Conservation (phyloP, 179 eudicot genomes). For the Sideroxylon spinosum region DNA sequence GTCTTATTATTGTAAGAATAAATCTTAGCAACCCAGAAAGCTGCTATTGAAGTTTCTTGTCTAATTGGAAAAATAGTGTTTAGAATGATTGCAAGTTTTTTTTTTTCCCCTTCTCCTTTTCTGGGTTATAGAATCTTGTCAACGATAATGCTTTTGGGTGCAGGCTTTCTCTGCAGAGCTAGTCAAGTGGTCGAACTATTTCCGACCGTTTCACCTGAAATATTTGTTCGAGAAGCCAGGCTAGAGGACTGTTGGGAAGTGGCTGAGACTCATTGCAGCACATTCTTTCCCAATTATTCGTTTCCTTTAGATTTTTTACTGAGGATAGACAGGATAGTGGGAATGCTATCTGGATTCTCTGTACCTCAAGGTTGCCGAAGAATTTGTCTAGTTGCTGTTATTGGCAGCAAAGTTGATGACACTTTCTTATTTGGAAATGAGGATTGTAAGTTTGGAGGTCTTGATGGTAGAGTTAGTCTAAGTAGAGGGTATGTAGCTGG, state of each 20-base stretch:
- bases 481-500: conserved; percentile 78
- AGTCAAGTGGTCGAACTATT: conserved; percentile 79
- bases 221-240: conserved; percentile 90
- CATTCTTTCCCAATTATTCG: conserved; percentile 88
- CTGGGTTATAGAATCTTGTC: neutral
- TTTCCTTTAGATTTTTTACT: conserved; percentile 81
- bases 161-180: conserved; percentile 65
- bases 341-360: conserved; percentile 68
- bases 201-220: conserved; percentile 60
- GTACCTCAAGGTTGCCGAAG: conserved; percentile 80
- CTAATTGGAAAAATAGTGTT: neutral
- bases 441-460: conserved; percentile 62
- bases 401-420: conserved; percentile 47
- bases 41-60: neutral
- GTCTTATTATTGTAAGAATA: neutral
- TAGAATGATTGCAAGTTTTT: neutral
- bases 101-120: conserved; percentile 10
- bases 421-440: conserved; percentile 54
- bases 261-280: conserved; percentile 94
- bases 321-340: conserved; percentile 77
- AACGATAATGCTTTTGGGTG: conserved; percentile 8
- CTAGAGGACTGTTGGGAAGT: conserved; percentile 96
- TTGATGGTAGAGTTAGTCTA: conserved; percentile 63
- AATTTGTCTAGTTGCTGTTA: conserved; percentile 85
- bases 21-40: neutral